Evolutionary conservation across 2,329 filamentous ascomycete species (phyloP).

Genomic region (Nemania serpens): DNA sequence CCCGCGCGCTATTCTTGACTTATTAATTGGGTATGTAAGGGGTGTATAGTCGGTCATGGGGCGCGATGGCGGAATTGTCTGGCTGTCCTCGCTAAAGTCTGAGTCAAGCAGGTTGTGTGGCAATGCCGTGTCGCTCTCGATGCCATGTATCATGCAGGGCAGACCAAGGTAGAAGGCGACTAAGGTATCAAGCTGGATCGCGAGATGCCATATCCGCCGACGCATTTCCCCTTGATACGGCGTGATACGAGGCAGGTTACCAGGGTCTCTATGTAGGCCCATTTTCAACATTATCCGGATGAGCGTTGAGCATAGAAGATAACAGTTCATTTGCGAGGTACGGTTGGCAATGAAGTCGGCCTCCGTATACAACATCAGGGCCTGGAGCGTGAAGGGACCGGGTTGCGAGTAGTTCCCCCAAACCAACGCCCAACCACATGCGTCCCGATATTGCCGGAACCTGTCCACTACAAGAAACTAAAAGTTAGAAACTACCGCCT

Average conservation of each 20-base stretch:
- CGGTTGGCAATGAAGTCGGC: slow-evolving; percentile 58
- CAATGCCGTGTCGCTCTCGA: slow-evolving; percentile 65
- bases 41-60: slow-evolving; percentile 64
- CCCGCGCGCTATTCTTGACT: slow-evolving; percentile 52
- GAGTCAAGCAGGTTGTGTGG: slow-evolving; percentile 68
- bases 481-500: not conserved
- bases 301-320: slow-evolving; percentile 55
- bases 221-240: slow-evolving; percentile 60
- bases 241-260: slow-evolving; percentile 54
- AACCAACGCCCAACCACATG: slow-evolving; percentile 57
- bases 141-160: slow-evolving; percentile 66
- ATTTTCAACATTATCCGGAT: slow-evolving; percentile 62
- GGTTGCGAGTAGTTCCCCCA: slow-evolving; percentile 57
- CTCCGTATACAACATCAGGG: slow-evolving; percentile 58
- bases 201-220: slow-evolving; percentile 58
- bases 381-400: slow-evolving; percentile 53
- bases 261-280: slow-evolving; percentile 62
- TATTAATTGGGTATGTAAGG: slow-evolving; percentile 59
- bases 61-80: slow-evolving; percentile 59
- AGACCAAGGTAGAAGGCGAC: slow-evolving; percentile 71
- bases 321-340: slow-evolving; percentile 58
- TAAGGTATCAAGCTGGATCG: slow-evolving; percentile 64
- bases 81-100: slow-evolving; percentile 63
- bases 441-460: slow-evolving; percentile 54
- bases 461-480: slow-evolving; percentile 43